Base-by-base conservation (phyloP, 768 basidiomycete species). In the Mrakia blollopis region DNA sequence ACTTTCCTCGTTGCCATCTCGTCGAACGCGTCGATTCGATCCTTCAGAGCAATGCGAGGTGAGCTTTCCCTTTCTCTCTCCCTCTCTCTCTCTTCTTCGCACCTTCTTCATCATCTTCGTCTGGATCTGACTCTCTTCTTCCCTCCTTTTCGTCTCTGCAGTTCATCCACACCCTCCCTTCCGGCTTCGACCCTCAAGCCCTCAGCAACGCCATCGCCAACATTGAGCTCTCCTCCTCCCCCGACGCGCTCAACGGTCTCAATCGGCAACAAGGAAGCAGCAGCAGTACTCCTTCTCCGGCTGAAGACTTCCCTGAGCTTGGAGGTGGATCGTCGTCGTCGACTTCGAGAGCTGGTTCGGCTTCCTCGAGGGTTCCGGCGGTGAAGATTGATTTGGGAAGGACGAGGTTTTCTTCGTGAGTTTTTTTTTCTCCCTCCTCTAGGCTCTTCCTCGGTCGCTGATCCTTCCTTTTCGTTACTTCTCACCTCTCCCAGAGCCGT, bases 101-200 rank as follows among this genome's bases (percentile, higher is more conserved):
- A 97, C 82, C 92, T 92, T 82, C 85, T 95, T 7, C 93, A 93
- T 9, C 90, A 91, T 57, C 92, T 92, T 82, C 85, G 95, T 7
- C 93, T 93, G 8, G 89, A 91, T 57, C 57, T 25, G 57, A 57
- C 28, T 25, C 57, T 6, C 4, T 0, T 28, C 3, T 57, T n/a
- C n/a, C n/a, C 23, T 28, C 9, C 28, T 9, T 13, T n/a, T 18
- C 25, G 0, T 28, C 57, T 80, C 14, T 50, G 2, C 91, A 79
- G 90, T 91, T 57, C 94, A 97, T 81, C 57, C 73, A 78, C 44
- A 77, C 37, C 52, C 87, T 93, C 52, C 83, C 89, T 61, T 87
- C 88, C 76, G 79, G 80, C 16, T 81, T 83, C 73, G 83, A 81
- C n/a, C 82, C 84, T 3, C 62, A 79, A 65, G 80, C 80, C 2